Base-by-base conservation (phyloP, 345 rosid genomes). In the Pugionium dolabratum region DNA sequence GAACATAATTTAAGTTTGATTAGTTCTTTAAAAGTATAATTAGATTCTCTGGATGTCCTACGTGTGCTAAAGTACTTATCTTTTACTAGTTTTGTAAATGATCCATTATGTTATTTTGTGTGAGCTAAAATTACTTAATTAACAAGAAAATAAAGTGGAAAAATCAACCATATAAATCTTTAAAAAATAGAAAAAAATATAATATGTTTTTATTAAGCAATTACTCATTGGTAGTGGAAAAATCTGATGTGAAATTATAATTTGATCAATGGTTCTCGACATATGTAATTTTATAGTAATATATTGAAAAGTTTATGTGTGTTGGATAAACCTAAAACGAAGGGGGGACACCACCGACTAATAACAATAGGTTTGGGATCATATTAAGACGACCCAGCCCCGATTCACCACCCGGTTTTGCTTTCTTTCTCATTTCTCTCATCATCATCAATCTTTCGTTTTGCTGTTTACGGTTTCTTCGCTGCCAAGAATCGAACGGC, bases 311-410 rank as follows among this genome's bases (percentile, higher is more conserved):
- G 18, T 18, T 11, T 4, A 37, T 53, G 34, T 44, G 46, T 54
- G 18, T 27, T 54, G 62, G 62, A 54, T 54, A 66, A 54, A 66
- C 62, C 62, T 66, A 66, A 66, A 54, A 43, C 18, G 62, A 54
- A 65, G 70, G 61, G 52, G 60, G 34, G 70, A 54, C 59, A 64
- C 45, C 70, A 66, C 70, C 70, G 70, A 54, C 70, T 66, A 54
- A 44, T 66, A 54, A 36, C 35, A 66, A 66, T 2, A 52, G 39
- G 39, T 54, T 54, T 54, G 42, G 30, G 59, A 54, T 6, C 9
- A 30, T 47, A 62, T 48, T 28, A 43, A 18, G 69, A 41, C n/a
- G n/a, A 41, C 69, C 51, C 59, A 40, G 50, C 33, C 69, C 59
- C 59, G 69, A 25, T 53, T 64, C 55, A 35, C 67, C 45, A 62